phyloP scores from a whole-genome alignment of 176 grass and related monocot genomes.

The Elaeis guineensis region DNA sequence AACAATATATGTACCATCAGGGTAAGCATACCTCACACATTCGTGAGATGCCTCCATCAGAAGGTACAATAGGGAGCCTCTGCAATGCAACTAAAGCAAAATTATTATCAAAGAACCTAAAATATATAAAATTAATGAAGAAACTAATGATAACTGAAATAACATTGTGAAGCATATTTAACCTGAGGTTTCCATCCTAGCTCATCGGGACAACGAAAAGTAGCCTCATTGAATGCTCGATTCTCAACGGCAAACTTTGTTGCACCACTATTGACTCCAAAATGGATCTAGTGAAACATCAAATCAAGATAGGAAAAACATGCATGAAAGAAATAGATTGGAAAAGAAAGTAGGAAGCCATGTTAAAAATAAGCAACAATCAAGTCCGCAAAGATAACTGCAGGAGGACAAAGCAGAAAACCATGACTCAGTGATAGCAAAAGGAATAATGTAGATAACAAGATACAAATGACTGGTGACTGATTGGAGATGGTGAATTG shows the following conservation, averaged over 20 bases:
- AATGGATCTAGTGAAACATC: slow-evolving; percentile 49
- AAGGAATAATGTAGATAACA: too few species aligned
- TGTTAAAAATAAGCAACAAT: too few species aligned
- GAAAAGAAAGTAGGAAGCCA: too few species aligned
- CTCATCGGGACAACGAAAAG: slow-evolving; percentile 94
- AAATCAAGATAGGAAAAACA: too few species aligned
- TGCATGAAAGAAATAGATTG: too few species aligned
- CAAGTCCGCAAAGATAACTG: too few species aligned
- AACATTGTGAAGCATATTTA: slow-evolving; percentile 11
- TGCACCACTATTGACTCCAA: slow-evolving; percentile 87
- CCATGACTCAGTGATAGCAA: too few species aligned
- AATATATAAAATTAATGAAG: not conserved
- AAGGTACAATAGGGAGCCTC: slow-evolving; percentile 68
- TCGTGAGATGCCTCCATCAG: slow-evolving; percentile 71
- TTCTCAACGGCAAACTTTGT: slow-evolving; percentile 81
- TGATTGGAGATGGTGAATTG: too few species aligned
- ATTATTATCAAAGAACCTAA: slow-evolving; percentile 9
- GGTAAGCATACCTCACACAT: slow-evolving; percentile 53
- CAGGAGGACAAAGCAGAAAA: too few species aligned
- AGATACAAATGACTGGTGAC: too few species aligned
- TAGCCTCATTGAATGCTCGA: slow-evolving; percentile 93
- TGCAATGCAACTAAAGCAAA: slow-evolving; percentile 30
- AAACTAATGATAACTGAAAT: not conserved
- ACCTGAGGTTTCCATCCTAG: slow-evolving; percentile 99
- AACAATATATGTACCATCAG: not conserved